Conservation (phyloP, 805 yeast genomes). For the Zygosaccharomyces rouxii region DNA sequence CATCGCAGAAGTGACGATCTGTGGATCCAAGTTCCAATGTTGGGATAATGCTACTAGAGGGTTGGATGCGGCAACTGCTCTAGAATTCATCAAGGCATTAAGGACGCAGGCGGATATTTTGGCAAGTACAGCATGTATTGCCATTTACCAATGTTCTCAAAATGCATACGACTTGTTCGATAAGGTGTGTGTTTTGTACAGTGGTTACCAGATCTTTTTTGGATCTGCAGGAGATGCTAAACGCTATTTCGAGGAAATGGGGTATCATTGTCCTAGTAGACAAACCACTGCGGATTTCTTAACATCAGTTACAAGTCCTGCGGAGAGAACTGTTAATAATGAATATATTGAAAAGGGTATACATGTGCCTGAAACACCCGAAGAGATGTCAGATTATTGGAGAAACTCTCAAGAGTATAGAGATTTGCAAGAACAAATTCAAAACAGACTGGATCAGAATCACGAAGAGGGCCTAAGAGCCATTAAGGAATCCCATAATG, state of each 20-base stretch:
- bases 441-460: slow-evolving; percentile 35
- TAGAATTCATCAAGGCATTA: slow-evolving; percentile 64
- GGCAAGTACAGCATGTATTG: slow-evolving; percentile 55
- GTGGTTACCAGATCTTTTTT: slow-evolving; percentile 58
- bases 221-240: slow-evolving; percentile 55
- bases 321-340: slow-evolving; percentile 43
- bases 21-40: slow-evolving; percentile 59
- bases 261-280: slow-evolving; percentile 57
- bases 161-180: slow-evolving; percentile 61
- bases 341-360: slow-evolving; percentile 41
- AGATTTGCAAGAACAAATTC: slow-evolving; percentile 42
- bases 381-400: slow-evolving; percentile 62
- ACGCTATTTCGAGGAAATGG: slow-evolving; percentile 58
- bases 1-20: slow-evolving; percentile 68
- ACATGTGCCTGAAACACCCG: slow-evolving; percentile 56
- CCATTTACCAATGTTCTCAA: slow-evolving; percentile 67
- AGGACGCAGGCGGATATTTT: slow-evolving; percentile 55
- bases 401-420: slow-evolving; percentile 42
- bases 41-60: slow-evolving; percentile 88
- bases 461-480: slow-evolving; percentile 18
- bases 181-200: slow-evolving; percentile 55
- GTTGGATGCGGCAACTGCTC: slow-evolving; percentile 77
- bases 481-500: slow-evolving; percentile 41
- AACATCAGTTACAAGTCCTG: slow-evolving; percentile 65
- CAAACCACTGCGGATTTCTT: slow-evolving; percentile 69